Evolutionary conservation across 2,329 filamentous ascomycete species (phyloP).

Genomic region (Aurifilum marmelostoma): DNA sequence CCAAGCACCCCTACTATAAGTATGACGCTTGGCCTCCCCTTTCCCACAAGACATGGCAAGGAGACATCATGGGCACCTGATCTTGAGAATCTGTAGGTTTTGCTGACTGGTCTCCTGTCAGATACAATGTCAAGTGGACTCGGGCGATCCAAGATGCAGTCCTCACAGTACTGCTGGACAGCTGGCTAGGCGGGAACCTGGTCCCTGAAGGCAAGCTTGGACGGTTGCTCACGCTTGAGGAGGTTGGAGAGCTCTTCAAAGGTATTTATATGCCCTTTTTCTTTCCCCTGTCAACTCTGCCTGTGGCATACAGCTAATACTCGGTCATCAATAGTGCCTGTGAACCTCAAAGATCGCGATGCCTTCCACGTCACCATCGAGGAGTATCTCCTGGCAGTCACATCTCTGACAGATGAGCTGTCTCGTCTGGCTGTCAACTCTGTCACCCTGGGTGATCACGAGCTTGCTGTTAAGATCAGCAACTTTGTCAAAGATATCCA

Average conservation of each 20-base stretch:
- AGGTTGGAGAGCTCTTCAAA: constrained; percentile 77
- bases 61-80: neutral
- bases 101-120: constrained; percentile 37
- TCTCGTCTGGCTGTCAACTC: constrained; percentile 90
- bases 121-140: constrained; percentile 84
- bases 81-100: neutral
- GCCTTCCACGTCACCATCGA: constrained; percentile 96
- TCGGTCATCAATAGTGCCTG: constrained; percentile 66
- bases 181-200: constrained; percentile 77
- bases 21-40: constrained; percentile 42
- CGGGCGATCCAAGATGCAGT: constrained; percentile 81
- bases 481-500: constrained; percentile 94
- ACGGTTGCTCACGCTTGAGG: constrained; percentile 81
- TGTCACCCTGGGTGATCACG: constrained; percentile 88
- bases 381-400: constrained; percentile 90
- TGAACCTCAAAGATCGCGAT: constrained; percentile 88
- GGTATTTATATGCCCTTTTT: constrained; percentile 51
- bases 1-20: constrained; percentile 95
- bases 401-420: constrained; percentile 87
- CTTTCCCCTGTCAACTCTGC: neutral
- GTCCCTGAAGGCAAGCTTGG: constrained; percentile 59
- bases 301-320: constrained; percentile 8
- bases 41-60: neutral
- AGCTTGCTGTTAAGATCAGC: constrained; percentile 83
- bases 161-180: constrained; percentile 59